Evolutionary conservation across 495 filamentous ascomycete species (phyloP).

Genomic region (Neurospora sp.): DNA sequence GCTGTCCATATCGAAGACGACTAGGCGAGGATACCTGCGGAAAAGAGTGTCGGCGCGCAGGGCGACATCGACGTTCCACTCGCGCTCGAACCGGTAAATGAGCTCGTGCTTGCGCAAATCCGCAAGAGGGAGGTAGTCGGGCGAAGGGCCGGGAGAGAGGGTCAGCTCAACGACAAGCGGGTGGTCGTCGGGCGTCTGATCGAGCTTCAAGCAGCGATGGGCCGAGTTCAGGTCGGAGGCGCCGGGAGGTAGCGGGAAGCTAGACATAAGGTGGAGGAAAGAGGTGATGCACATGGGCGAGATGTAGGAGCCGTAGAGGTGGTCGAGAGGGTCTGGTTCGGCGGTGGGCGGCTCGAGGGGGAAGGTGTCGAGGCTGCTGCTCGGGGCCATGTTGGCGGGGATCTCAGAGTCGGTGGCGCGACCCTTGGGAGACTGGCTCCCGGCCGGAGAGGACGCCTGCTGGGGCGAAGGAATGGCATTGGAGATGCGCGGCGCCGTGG

Average conservation of each 20-base stretch:
- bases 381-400: slow-evolving; percentile 49
- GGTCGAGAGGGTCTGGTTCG: slow-evolving; percentile 56
- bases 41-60: slow-evolving; percentile 63
- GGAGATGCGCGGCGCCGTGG: slow-evolving; percentile 23
- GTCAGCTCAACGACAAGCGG: slow-evolving; percentile 63
- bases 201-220: slow-evolving; percentile 59
- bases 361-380: slow-evolving; percentile 55
- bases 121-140: slow-evolving; percentile 54
- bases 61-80: slow-evolving; percentile 79
- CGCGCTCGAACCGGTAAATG: slow-evolving; percentile 70
- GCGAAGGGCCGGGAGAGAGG: slow-evolving; percentile 55
- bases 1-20: slow-evolving; percentile 96
- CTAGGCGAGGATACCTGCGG: slow-evolving; percentile 66
- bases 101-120: slow-evolving; percentile 69
- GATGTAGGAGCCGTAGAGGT: slow-evolving; percentile 66
- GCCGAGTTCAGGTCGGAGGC: slow-evolving; percentile 51
- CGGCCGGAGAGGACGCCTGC: slow-evolving; percentile 12
- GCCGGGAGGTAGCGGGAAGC: slow-evolving; percentile 47
- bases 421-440: slow-evolving; percentile 14
- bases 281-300: slow-evolving; percentile 74
- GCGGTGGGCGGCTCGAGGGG: slow-evolving; percentile 59
- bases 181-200: slow-evolving; percentile 32
- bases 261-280: slow-evolving; percentile 65
- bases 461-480: slow-evolving; percentile 24
- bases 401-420: slow-evolving; percentile 30